Conservation (phyloP, 2,329 filamentous ascomycete species). For the Pyricularia grisea region DNA sequence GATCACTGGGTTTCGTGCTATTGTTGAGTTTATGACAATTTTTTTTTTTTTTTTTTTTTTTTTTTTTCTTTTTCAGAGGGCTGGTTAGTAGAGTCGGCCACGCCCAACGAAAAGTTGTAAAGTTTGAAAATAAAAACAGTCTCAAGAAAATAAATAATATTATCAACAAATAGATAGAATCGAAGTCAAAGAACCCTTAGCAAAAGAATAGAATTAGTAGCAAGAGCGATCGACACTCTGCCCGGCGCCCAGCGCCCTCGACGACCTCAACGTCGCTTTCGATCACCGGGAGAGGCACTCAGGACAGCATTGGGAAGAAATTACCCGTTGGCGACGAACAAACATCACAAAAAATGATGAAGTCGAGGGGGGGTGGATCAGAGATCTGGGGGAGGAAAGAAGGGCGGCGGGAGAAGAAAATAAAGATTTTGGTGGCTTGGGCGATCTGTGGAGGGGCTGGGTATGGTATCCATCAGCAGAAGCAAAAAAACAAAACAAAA, state of each 20-base stretch:
- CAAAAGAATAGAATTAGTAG: background rate
- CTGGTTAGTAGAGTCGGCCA: too few species aligned
- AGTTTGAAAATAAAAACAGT: background rate
- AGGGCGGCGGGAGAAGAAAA: background rate
- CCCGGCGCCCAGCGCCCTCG: background rate
- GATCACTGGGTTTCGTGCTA: too few species aligned
- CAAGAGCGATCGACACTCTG: background rate
- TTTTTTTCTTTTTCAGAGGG: too few species aligned
- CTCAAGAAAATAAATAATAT: background rate
- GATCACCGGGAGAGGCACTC: background rate
- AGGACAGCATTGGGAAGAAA: background rate
- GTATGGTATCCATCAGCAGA: background rate
- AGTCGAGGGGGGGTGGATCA: background rate
- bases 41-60: too few species aligned
- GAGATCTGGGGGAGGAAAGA: too few species aligned
- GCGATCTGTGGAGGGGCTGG: background rate
- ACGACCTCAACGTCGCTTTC: background rate
- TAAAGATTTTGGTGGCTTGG: background rate
- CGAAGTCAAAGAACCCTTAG: background rate
- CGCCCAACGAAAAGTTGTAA: background rate
- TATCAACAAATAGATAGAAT: background rate
- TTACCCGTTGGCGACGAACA: background rate
- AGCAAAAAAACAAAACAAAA: background rate
- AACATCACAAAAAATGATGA: background rate
- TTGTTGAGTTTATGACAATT: too few species aligned